Conservation (phyloP, 2,329 filamentous ascomycete genomes). For the Orbilia blumenaviensis region DNA sequence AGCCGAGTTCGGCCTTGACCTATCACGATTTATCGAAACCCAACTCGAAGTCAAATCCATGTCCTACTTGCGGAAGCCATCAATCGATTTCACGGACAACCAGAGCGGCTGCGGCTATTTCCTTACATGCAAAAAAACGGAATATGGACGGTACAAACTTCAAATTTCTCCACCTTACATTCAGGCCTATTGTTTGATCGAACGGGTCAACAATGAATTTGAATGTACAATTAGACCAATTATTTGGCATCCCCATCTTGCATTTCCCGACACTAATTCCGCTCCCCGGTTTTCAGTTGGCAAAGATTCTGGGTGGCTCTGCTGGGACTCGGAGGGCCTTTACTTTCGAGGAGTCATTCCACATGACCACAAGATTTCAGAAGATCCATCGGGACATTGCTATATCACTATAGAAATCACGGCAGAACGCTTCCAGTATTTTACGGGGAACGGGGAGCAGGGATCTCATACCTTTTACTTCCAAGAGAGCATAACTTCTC, state of each 20-base stretch:
- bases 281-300: slow-evolving; percentile 10
- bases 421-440: not conserved
- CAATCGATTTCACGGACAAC: not conserved
- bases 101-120: slow-evolving; percentile 6
- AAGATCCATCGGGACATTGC: not conserved
- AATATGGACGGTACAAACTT: not conserved
- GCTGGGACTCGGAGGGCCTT: slow-evolving; percentile 10
- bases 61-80: slow-evolving; percentile 13
- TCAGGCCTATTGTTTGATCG: not conserved
- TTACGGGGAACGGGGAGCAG: not conserved
- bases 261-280: not conserved
- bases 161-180: slow-evolving; percentile 22
- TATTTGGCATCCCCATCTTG: slow-evolving; percentile 40
- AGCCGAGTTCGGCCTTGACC: slow-evolving; percentile 23
- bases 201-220: not conserved
- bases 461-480: not conserved
- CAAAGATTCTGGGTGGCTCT: slow-evolving; percentile 18
- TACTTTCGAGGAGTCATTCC: slow-evolving; percentile 29
- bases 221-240: slow-evolving; percentile 12
- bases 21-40: slow-evolving; percentile 29
- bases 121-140: slow-evolving; percentile 10
- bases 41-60: slow-evolving; percentile 14
- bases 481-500: slow-evolving; percentile 11
- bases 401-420: slow-evolving; percentile 10
- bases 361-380: not conserved